Percentiles rank a stretch among this genome's conserved stretches.
These are phyloP conservation scores for Chrysosporium queenslandicum DNA, from an alignment of 2,329 filamentous ascomycete genomes.

Conservation along the genomic window DNA sequence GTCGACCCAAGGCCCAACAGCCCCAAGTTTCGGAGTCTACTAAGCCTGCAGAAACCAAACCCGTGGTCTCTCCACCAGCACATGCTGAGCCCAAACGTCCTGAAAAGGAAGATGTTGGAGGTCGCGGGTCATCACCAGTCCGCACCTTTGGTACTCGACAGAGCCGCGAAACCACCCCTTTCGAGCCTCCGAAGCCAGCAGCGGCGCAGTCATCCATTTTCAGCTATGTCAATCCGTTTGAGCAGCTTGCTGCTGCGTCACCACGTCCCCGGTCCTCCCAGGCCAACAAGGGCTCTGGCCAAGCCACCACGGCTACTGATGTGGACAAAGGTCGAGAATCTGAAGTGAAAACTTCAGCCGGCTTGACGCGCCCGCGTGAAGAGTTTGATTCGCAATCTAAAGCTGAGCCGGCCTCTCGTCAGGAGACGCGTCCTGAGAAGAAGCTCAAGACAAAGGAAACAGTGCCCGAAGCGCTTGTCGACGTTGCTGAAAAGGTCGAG, in stretches of 20 bases:
- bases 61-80: slow-evolving; percentile 26
- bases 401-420: background rate
- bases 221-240: slow-evolving; percentile 63
- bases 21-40: slow-evolving; percentile 19
- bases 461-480: slow-evolving; percentile 59
- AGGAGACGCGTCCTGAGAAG: slow-evolving; percentile 3
- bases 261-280: slow-evolving; percentile 40
- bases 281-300: slow-evolving; percentile 33
- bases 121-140: slow-evolving; percentile 23
- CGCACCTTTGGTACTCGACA: slow-evolving; percentile 26
- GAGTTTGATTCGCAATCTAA: background rate
- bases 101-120: slow-evolving; percentile 10
- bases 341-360: slow-evolving; percentile 1
- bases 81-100: slow-evolving; percentile 17
- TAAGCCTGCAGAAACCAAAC: slow-evolving; percentile 20
- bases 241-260: slow-evolving; percentile 57
- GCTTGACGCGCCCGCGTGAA: slow-evolving; percentile 7
- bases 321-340: slow-evolving; percentile 11
- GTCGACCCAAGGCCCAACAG: slow-evolving; percentile 49
- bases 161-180: slow-evolving; percentile 24
- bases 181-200: slow-evolving; percentile 32
- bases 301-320: slow-evolving; percentile 29
- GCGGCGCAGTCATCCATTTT: slow-evolving; percentile 45
- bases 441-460: slow-evolving; percentile 44
- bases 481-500: slow-evolving; percentile 51